Conservation (phyloP, 2,329 filamentous ascomycete species). For the Alternaria longipes region DNA sequence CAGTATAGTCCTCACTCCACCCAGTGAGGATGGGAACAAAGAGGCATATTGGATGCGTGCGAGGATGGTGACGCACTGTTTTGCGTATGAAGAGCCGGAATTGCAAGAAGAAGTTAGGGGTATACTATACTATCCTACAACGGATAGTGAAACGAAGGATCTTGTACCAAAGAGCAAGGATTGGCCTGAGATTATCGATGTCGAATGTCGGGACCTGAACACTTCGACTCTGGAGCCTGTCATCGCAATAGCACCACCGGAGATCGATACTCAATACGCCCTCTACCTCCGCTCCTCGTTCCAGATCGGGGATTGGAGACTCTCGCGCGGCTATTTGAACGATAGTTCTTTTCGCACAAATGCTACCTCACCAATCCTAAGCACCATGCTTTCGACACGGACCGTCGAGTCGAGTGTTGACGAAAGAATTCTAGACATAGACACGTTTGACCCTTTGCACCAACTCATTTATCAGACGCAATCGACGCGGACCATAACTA, state of each 20-base stretch:
- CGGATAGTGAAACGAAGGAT: background rate
- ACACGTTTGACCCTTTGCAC: conserved; percentile 30
- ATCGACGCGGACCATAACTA: conserved; percentile 40
- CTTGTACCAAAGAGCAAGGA: conserved; percentile 55
- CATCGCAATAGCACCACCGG: conserved; percentile 55
- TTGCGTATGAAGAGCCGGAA: conserved; percentile 61
- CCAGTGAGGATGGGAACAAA: conserved; percentile 37
- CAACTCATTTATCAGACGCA: conserved; percentile 43
- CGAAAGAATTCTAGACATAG: conserved; percentile 20
- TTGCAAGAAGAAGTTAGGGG: conserved; percentile 60
- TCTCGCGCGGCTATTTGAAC: conserved; percentile 69
- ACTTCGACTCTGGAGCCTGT: conserved; percentile 59
- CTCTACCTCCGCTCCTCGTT: conserved; percentile 67
- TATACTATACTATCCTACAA: conserved; percentile 57
- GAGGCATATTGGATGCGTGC: conserved; percentile 61
- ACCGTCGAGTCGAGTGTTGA: conserved; percentile 26
- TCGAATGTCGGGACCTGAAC: conserved; percentile 63
- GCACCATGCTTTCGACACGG: conserved; percentile 62
- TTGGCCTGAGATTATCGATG: conserved; percentile 60
- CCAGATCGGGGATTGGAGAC: conserved; percentile 66
- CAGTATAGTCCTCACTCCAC: conserved; percentile 68
- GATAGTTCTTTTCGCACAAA: conserved; percentile 63
- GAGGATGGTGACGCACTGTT: conserved; percentile 68
- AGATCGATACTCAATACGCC: conserved; percentile 57
- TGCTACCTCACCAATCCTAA: conserved; percentile 59